Evolutionary conservation across 2,329 filamentous ascomycete genomes (phyloP).

Genomic region (Calonectria naviculata): DNA sequence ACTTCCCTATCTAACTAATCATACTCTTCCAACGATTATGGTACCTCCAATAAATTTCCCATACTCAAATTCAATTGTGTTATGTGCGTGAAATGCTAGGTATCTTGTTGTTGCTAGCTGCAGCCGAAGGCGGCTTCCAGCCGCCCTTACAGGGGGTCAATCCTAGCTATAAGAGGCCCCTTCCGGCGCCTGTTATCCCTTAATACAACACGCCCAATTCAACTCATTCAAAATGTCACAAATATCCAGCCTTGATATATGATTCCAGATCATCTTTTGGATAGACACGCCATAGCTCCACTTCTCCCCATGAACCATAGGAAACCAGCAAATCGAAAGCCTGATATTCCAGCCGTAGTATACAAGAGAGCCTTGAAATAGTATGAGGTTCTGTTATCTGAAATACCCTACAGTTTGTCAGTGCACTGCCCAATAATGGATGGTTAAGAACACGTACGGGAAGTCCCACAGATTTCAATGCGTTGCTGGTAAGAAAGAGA

Average conservation of each 20-base stretch:
- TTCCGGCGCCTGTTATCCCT: too few species aligned
- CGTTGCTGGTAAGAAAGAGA: constrained; percentile 88
- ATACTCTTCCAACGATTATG: background rate
- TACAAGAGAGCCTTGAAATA: constrained; percentile 95
- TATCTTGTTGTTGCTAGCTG: too few species aligned
- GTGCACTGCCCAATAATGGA: background rate
- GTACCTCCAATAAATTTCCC: too few species aligned
- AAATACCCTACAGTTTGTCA: constrained; percentile 60
- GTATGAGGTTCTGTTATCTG: constrained; percentile 74
- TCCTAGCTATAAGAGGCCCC: too few species aligned
- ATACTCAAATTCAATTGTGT: too few species aligned
- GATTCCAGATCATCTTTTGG: constrained; percentile 58
- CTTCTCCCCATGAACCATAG: constrained; percentile 92
- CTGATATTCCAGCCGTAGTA: constrained; percentile 82
- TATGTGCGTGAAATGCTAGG: too few species aligned
- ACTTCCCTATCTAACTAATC: background rate
- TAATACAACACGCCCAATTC: background rate
- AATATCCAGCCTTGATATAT: too few species aligned
- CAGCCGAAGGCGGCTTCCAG: too few species aligned
- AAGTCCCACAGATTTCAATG: constrained; percentile 84
- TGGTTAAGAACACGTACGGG: constrained; percentile 48
- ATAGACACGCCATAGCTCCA: constrained; percentile 95
- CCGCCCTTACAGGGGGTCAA: too few species aligned
- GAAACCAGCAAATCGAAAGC: constrained; percentile 91
- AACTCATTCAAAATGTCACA: background rate